Evolutionary conservation across 1,139 yeast species (phyloP).

Genomic region (Chernovozyma sophiae-reginae): DNA sequence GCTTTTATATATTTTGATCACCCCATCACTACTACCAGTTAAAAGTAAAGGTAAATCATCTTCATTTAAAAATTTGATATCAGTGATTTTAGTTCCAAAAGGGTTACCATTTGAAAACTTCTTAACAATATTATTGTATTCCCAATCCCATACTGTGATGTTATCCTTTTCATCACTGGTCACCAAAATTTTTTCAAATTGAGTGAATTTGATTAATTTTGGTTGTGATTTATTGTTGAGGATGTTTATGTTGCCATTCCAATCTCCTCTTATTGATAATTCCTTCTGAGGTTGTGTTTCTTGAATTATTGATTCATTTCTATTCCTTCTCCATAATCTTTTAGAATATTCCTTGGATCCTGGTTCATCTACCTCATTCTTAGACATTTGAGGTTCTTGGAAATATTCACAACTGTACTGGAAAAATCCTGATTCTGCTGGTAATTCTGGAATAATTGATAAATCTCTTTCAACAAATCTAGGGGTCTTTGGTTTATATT

Average conservation of each 20-base stretch:
- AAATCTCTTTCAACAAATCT: conserved; percentile 43
- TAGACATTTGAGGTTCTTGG: conserved; percentile 94
- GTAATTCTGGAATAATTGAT: conserved; percentile 43
- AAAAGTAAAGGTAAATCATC: conserved; percentile 83
- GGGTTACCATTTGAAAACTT: conserved; percentile 84
- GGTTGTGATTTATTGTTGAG: conserved; percentile 80
- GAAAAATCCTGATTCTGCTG: conserved; percentile 71
- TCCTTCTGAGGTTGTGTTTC: conserved; percentile 90
- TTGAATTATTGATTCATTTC: conserved; percentile 82
- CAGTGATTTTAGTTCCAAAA: conserved; percentile 83
- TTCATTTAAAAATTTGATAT: conserved; percentile 80
- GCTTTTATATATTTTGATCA: conserved; percentile 77
- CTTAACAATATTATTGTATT: conserved; percentile 48
- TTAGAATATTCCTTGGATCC: conserved; percentile 85
- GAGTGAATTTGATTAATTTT: conserved; percentile 73
- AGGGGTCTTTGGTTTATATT: conserved; percentile 49
- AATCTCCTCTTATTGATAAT: conserved; percentile 76
- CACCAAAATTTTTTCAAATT: conserved; percentile 81
- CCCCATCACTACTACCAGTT: conserved; percentile 93
- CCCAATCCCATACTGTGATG: conserved; percentile 90
- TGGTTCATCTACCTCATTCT: conserved; percentile 84
- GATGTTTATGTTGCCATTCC: conserved; percentile 65
- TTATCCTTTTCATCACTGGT: conserved; percentile 84
- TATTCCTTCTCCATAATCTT: conserved; percentile 82
- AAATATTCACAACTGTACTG: conserved; percentile 90